Evolutionary conservation across 208 protist species (phyloP).

Genomic region (Phytomonas francai): DNA sequence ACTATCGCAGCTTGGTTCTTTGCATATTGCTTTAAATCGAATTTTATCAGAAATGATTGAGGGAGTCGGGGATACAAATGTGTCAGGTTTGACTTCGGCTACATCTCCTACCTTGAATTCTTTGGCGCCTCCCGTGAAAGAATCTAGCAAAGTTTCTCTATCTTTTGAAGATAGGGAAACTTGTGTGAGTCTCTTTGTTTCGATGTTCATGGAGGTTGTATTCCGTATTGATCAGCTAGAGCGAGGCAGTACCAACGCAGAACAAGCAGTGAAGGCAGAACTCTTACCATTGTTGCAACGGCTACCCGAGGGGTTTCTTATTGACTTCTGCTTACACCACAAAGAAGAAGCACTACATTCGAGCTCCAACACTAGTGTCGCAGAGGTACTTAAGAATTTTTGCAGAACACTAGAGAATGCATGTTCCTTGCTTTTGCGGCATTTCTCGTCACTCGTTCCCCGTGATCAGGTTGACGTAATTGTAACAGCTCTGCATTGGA

Average conservation of each 20-base stretch:
- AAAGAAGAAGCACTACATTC: neutral
- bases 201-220: neutral
- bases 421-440: slow-evolving; percentile 21
- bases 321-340: neutral
- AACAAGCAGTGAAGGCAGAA: slow-evolving; percentile 1
- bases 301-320: neutral
- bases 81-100: neutral
- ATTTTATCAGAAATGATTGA: neutral
- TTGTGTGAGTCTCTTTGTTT: slow-evolving; percentile 2
- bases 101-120: neutral
- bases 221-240: neutral
- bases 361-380: neutral
- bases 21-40: neutral
- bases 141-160: neutral
- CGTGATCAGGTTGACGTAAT: slow-evolving; percentile 30
- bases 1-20: neutral
- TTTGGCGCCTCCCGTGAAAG: neutral
- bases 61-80: neutral
- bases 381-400: neutral
- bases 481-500: slow-evolving; percentile 21
- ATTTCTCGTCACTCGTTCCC: slow-evolving; percentile 20
- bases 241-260: neutral
- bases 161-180: neutral
- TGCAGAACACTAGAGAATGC: slow-evolving; percentile 10
- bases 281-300: neutral